phyloP scores from a whole-genome alignment of 1,139 yeast genomes.

The Zygosaccharomyces pseudobailii region DNA sequence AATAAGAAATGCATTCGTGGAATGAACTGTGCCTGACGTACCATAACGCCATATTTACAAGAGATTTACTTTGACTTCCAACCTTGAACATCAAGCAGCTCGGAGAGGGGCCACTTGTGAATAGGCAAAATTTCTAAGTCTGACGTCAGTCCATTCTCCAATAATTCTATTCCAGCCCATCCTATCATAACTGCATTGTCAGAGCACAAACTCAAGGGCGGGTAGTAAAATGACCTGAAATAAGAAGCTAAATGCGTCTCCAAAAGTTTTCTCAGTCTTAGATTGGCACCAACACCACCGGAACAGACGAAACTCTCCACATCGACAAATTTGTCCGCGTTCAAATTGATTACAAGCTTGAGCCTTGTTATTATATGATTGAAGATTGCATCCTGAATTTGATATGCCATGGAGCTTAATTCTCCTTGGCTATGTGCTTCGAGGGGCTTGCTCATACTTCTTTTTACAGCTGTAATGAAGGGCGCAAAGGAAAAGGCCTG shows the following conservation, averaged over 20 bases:
- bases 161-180: slow-evolving; percentile 89
- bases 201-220: slow-evolving; percentile 71
- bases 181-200: slow-evolving; percentile 98
- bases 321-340: slow-evolving; percentile 40
- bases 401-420: slow-evolving; percentile 48
- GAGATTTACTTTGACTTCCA: slow-evolving; percentile 37
- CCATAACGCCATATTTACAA: slow-evolving; percentile 6
- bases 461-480: slow-evolving; percentile 56
- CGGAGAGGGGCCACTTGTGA: slow-evolving; percentile 70
- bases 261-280: slow-evolving; percentile 50
- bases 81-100: slow-evolving; percentile 45
- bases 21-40: slow-evolving; percentile 26
- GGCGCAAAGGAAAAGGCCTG: slow-evolving; percentile 74
- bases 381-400: slow-evolving; percentile 63
- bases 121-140: slow-evolving; percentile 53
- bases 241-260: slow-evolving; percentile 34
- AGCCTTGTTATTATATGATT: slow-evolving; percentile 66
- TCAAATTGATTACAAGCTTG: slow-evolving; percentile 45
- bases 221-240: slow-evolving; percentile 49
- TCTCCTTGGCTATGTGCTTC: slow-evolving; percentile 19
- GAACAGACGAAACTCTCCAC: slow-evolving; percentile 68
- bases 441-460: slow-evolving; percentile 25
- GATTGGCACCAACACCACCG: slow-evolving; percentile 91
- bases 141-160: slow-evolving; percentile 50
- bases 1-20: slow-evolving; percentile 52